Evolutionary conservation across 768 basidiomycete species (phyloP).

Genomic region (Mycena crocata): DNA sequence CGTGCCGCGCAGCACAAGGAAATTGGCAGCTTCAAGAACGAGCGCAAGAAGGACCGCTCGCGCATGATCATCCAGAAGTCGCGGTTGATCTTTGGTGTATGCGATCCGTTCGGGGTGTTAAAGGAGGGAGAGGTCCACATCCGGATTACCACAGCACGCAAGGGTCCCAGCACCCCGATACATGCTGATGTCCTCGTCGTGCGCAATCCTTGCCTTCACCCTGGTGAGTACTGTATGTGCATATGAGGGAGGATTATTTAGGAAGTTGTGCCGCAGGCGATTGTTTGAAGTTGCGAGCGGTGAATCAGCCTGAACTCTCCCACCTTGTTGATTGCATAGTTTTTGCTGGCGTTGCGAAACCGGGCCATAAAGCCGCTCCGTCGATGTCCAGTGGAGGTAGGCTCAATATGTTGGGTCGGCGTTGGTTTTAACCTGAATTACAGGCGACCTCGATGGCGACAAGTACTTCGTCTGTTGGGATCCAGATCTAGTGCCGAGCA

Average conservation of each 20-base stretch:
- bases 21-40: constrained; percentile 62
- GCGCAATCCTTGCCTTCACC: constrained; percentile 77
- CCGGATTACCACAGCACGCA: constrained; percentile 62
- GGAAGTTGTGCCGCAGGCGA: constrained; percentile 60
- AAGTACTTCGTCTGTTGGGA: constrained; percentile 81
- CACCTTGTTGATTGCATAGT: constrained; percentile 78
- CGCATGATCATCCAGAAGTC: constrained; percentile 74
- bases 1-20: constrained; percentile 60
- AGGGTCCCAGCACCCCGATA: constrained; percentile 65
- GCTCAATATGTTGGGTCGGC: neutral
- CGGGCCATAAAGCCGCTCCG: constrained; percentile 71
- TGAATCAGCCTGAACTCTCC: constrained; percentile 57
- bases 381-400: constrained; percentile 74
- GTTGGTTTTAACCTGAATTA: neutral
- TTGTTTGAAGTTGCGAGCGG: constrained; percentile 72
- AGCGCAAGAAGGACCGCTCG: constrained; percentile 61
- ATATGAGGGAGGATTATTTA: neutral
- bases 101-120: constrained; percentile 72
- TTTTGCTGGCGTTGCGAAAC: constrained; percentile 67
- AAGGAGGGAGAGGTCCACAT: constrained; percentile 75
- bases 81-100: constrained; percentile 72
- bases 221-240: constrained; percentile 51
- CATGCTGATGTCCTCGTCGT: constrained; percentile 74
- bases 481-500: constrained; percentile 66
- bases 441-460: constrained; percentile 72